Conservation (phyloP, 441 rosid species). For the Breynia disticha region DNA sequence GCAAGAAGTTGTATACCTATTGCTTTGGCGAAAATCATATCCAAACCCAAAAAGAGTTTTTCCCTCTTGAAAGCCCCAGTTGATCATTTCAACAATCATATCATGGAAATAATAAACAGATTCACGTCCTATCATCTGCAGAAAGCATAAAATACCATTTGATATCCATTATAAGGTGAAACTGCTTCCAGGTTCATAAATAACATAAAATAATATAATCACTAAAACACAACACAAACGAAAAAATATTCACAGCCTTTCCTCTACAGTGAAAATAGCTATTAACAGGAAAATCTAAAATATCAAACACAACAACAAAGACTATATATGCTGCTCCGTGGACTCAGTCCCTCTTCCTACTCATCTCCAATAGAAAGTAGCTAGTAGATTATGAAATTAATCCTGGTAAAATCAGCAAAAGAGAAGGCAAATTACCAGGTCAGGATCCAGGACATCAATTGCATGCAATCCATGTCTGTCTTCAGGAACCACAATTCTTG, state of each 20-base stretch:
- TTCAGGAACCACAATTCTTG: conserved; percentile 67
- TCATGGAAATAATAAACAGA: conserved; percentile 81
- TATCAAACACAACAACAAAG: not conserved
- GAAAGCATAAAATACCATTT: not conserved
- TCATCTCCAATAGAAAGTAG: not conserved
- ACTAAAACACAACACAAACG: not conserved
- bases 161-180: conserved; percentile 6
- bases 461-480: conserved; percentile 87
- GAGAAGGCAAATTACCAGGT: conserved; percentile 43
- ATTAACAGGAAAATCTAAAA: not conserved
- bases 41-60: conserved; percentile 94
- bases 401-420: not conserved
- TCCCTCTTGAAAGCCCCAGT: conserved; percentile 94
- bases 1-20: conserved; percentile 38
- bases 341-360: not conserved
- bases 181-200: conserved; percentile 1
- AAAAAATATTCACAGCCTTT: not conserved
- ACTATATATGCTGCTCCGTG: not conserved
- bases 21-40: conserved; percentile 96
- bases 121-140: conserved; percentile 79
- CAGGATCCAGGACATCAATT: conserved; percentile 87
- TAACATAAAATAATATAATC: not conserved
- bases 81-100: conserved; percentile 86
- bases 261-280: not conserved
- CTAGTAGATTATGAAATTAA: not conserved